Evolutionary conservation across 2,329 filamentous ascomycete species (phyloP).

Genomic region (Monosporascus sp.): DNA sequence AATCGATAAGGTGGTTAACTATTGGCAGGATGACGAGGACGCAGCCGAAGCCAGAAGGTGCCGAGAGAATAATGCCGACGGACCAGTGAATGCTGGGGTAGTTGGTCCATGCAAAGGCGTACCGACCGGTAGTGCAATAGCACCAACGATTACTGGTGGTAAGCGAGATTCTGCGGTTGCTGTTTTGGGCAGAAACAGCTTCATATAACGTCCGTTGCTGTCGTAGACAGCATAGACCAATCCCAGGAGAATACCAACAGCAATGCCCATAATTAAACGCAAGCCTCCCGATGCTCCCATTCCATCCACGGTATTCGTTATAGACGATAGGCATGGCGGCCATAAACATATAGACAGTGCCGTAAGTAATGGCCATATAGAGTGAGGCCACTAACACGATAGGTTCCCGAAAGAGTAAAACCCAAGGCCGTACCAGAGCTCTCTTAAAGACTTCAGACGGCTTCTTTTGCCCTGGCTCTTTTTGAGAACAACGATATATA

Average conservation of each 20-base stretch:
- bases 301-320: constrained; percentile 54
- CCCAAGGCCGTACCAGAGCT: too few relatives aligned
- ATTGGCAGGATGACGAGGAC: constrained; percentile 53
- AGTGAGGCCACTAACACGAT: constrained; percentile 62
- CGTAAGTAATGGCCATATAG: constrained; percentile 60
- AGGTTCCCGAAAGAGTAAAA: constrained; percentile 50
- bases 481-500: too few relatives aligned
- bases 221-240: constrained; percentile 50
- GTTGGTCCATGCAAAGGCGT: constrained; percentile 65
- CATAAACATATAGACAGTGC: constrained; percentile 56
- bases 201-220: constrained; percentile 51
- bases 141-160: constrained; percentile 56
- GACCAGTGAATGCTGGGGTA: constrained; percentile 47
- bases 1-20: constrained; percentile 55
- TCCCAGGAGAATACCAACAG: constrained; percentile 59
- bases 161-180: constrained; percentile 62
- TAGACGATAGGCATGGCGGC: constrained; percentile 63
- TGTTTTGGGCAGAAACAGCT: constrained; percentile 34
- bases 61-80: constrained; percentile 33
- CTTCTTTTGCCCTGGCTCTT: too few relatives aligned
- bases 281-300: constrained; percentile 53
- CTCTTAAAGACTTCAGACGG: too few relatives aligned
- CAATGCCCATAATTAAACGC: constrained; percentile 65
- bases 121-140: constrained; percentile 55
- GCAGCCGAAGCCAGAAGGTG: constrained; percentile 33